Percentiles rank a stretch among this genome's conserved stretches.
Evolutionary conservation across 2,329 filamentous ascomycete genomes (phyloP).

Genomic region (Pseudonectria buxi): DNA sequence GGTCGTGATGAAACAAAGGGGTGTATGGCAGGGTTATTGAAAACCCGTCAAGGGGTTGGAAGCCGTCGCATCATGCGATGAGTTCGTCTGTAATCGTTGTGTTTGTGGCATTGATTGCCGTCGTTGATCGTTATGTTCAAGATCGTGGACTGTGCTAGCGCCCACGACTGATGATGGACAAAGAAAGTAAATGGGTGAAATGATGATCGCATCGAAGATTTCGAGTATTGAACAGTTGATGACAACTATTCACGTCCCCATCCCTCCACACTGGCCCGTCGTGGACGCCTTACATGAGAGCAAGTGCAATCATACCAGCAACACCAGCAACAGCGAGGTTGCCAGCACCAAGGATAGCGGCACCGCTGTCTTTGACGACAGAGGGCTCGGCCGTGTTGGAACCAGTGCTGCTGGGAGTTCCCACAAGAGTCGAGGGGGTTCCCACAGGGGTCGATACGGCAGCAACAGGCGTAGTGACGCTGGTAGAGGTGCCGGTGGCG

Average conservation of each 20-base stretch:
- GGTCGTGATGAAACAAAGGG: slow-evolving; percentile 17
- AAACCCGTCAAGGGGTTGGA: slow-evolving; percentile 19
- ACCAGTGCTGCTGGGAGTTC: slow-evolving; percentile 11
- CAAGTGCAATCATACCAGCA: slow-evolving; percentile 42
- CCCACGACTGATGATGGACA: slow-evolving; percentile 9
- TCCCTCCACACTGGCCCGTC: slow-evolving; percentile 2
- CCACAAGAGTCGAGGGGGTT: slow-evolving; percentile 13
- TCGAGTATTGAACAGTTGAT: slow-evolving; percentile 10
- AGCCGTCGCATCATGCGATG: slow-evolving; percentile 10
- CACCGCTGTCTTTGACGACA: slow-evolving; percentile 35
- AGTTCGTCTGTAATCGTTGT: slow-evolving; percentile 16
- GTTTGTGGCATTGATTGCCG: slow-evolving; percentile 14
- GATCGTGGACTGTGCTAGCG: slow-evolving; percentile 12
- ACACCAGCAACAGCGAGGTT: slow-evolving; percentile 43
- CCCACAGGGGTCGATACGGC: slow-evolving; percentile 9
- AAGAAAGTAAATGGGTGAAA: slow-evolving; percentile 15
- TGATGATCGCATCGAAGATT: slow-evolving; percentile 13
- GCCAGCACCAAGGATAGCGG: slow-evolving; percentile 35
- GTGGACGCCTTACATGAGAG: slow-evolving; percentile 40
- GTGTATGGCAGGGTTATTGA: slow-evolving; percentile 16
- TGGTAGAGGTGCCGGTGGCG: slow-evolving; percentile 23
- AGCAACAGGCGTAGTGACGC: slow-evolving; percentile 22
- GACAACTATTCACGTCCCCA: slow-evolving; percentile 2
- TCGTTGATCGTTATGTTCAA: slow-evolving; percentile 21
- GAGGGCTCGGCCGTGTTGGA: slow-evolving; percentile 25